A percentile compares a stretch with the other conserved stretches of the same genome.
These are phyloP conservation scores for Prunus fruticosa DNA, from an alignment of 306 rosid species.

Conservation along the genomic window DNA sequence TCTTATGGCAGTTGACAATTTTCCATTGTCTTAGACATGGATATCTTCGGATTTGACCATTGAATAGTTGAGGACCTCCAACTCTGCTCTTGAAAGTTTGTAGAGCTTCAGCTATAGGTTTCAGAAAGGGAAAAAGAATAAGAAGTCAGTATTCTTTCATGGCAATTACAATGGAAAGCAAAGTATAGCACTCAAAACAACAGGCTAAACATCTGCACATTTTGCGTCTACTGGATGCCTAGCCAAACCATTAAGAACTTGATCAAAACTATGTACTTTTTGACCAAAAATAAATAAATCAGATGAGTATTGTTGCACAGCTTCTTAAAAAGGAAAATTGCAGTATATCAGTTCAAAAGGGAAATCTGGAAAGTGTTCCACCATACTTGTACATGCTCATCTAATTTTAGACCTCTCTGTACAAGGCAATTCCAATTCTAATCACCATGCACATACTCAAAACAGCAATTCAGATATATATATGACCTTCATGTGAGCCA, in stretches of 20 bases:
- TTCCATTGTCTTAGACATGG: conserved; percentile 47
- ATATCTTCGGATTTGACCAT: conserved; percentile 25
- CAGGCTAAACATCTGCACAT: background rate
- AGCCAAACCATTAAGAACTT: background rate
- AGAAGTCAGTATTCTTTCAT: background rate
- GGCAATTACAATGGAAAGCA: background rate
- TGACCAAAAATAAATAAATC: background rate
- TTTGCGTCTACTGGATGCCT: background rate
- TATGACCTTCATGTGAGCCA: background rate
- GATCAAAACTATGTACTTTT: background rate
- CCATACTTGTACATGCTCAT: too few species aligned
- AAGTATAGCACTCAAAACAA: background rate
- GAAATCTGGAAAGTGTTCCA: background rate
- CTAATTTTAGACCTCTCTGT: too few species aligned
- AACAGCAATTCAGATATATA: background rate
- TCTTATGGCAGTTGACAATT: conserved; percentile 39
- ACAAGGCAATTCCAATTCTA: conserved; percentile 6
- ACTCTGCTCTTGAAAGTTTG: conserved; percentile 29
- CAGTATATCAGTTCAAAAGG: background rate
- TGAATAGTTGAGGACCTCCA: conserved; percentile 26
- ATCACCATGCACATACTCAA: background rate
- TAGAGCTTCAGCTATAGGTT: conserved; percentile 50
- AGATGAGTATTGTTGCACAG: background rate
- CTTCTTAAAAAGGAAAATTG: background rate
- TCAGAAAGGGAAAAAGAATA: background rate